Conservation (phyloP, 306 rosid species). For the Trichosanthes truncata region DNA sequence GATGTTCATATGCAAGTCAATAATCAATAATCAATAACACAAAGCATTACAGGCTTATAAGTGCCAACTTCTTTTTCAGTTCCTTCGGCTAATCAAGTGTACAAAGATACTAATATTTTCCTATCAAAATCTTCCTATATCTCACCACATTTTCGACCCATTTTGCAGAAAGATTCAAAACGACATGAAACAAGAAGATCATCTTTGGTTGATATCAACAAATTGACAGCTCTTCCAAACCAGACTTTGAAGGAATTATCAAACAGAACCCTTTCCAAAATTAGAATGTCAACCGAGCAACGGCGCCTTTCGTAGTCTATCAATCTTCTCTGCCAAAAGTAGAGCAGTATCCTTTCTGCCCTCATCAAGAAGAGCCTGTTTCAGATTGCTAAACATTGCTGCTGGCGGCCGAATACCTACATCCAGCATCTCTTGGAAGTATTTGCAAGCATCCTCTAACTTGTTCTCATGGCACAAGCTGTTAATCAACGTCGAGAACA, state of each 20-base stretch:
- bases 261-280: not conserved
- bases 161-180: not conserved
- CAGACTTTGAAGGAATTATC: not conserved
- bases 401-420: constrained; percentile 72
- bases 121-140: not conserved
- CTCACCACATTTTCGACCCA: not conserved
- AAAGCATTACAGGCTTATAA: not conserved
- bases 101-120: not conserved
- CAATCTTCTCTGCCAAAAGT: constrained; percentile 34
- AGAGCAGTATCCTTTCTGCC: constrained; percentile 38
- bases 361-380: constrained; percentile 38
- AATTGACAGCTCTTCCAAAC: not conserved
- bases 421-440: constrained; percentile 72
- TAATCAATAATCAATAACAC: too few relatives aligned
- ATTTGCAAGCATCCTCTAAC: constrained; percentile 64
- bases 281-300: constrained; percentile 17
- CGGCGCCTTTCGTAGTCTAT: constrained; percentile 51
- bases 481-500: constrained; percentile 60
- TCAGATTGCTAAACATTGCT: constrained; percentile 45
- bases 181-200: not conserved
- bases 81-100: not conserved
- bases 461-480: constrained; percentile 48
- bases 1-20: too few relatives aligned
- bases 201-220: not conserved
- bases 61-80: not conserved